These are phyloP conservation scores for Linnemannia zychae DNA, from an alignment of 192 early-diverging fungal genomes.

Conservation along the genomic window DNA sequence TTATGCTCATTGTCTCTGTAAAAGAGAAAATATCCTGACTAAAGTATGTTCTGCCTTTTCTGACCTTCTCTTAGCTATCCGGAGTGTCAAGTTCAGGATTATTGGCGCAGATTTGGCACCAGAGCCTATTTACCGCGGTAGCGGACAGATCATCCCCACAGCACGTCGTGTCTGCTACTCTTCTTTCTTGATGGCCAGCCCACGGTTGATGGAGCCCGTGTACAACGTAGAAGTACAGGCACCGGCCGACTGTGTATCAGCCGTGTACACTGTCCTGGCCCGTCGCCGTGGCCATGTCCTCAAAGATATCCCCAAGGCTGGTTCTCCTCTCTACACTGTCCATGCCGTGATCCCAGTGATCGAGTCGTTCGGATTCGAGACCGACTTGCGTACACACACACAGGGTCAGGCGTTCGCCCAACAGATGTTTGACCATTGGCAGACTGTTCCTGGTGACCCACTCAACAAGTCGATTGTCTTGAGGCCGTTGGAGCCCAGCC, in stretches of 20 bases:
- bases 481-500: constrained; percentile 91
- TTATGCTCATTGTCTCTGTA: too few relatives aligned
- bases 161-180: constrained; percentile 97
- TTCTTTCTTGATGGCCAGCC: constrained; percentile 94
- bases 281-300: constrained; percentile 96
- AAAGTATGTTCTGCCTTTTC: not conserved
- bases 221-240: constrained; percentile 97
- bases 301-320: constrained; percentile 93
- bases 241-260: constrained; percentile 94
- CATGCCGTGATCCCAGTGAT: constrained; percentile 96
- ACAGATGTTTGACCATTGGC: constrained; percentile 99
- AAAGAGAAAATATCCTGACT: too few relatives aligned
- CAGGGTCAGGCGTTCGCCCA: constrained; percentile 98
- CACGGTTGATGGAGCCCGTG: constrained; percentile 97
- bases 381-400: constrained; percentile 95
- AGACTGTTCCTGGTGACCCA: constrained; percentile 97
- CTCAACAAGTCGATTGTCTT: constrained; percentile 90
- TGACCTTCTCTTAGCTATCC: constrained; percentile 75
- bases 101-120: constrained; percentile 86
- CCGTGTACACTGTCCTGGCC: constrained; percentile 94
- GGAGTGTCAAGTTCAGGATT: constrained; percentile 96
- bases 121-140: constrained; percentile 92
- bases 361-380: constrained; percentile 96
- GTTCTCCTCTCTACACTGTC: constrained; percentile 94
- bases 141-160: constrained; percentile 97